Conservation (phyloP, 352 stramenopile species). For the Peronosclerospora sorghi region DNA sequence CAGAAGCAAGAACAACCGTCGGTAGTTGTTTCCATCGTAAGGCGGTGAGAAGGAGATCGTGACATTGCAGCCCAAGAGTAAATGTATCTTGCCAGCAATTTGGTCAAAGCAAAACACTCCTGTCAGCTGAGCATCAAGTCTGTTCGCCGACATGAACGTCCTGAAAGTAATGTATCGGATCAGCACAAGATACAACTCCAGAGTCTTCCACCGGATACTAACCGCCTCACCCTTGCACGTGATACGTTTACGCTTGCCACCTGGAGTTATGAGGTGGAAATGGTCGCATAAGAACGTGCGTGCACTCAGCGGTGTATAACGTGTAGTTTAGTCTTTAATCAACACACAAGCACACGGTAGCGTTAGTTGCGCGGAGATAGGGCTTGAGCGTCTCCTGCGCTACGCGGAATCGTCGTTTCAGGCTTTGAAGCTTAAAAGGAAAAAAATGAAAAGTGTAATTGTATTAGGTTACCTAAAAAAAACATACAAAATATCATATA, state of each 20-base stretch:
- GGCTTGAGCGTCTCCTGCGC: too few relatives aligned
- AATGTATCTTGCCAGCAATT: conserved; percentile 65
- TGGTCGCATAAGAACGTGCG: conserved; percentile 87
- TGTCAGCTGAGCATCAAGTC: conserved; percentile 38
- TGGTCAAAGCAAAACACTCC: conserved; percentile 83
- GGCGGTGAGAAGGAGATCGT: conserved; percentile 66
- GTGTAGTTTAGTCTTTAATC: conserved; percentile 73
- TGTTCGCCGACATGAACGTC: conserved; percentile 59
- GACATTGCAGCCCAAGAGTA: too few relatives aligned
- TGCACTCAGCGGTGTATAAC: conserved; percentile 68
- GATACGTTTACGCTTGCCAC: conserved; percentile 73
- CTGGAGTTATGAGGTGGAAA: conserved; percentile 84
- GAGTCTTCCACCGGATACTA: conserved; percentile 78
- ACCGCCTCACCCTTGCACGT: conserved; percentile 54
- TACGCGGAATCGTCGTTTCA: conserved; percentile 47
- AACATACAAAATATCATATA: too few relatives aligned
- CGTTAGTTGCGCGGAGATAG: too few relatives aligned
- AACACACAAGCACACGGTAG: too few relatives aligned
- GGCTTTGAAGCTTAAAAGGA: too few relatives aligned
- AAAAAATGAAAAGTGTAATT: too few relatives aligned
- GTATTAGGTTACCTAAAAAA: too few relatives aligned
- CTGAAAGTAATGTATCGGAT: conserved; percentile 85
- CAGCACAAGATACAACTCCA: conserved; percentile 51
- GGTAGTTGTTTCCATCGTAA: conserved; percentile 87
- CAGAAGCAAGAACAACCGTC: conserved; percentile 74